Base-by-base conservation (phyloP, 805 yeast genomes). In the Suhomyces xylopsoci region DNA sequence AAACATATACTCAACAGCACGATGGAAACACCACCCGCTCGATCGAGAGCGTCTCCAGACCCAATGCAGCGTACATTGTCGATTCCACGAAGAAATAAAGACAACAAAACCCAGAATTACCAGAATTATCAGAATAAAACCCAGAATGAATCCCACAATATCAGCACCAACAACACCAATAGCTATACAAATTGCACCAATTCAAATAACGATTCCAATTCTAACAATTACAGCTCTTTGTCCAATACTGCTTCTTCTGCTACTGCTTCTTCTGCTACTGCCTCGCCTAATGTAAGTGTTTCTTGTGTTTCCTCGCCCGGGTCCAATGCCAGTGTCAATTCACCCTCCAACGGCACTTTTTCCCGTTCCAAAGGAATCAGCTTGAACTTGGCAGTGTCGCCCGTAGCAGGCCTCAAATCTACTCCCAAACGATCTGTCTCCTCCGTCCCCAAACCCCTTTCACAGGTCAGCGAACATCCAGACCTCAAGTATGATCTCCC, bases 311-410 rank as follows among this genome's bases (percentile, higher is more conserved):
- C n/a, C n/a, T n/a, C n/a, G n/a, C n/a, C n/a, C n/a, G n/a, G n/a
- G n/a, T n/a, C n/a, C n/a, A n/a, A n/a, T n/a, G n/a, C n/a, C n/a
- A n/a, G n/a, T n/a, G n/a, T n/a, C n/a, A n/a, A n/a, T n/a, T n/a
- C n/a, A n/a, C n/a, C n/a, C n/a, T n/a, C n/a, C n/a, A n/a, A n/a
- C n/a, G n/a, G n/a, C n/a, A n/a, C n/a, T n/a, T n/a, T n/a, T n/a
- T n/a, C n/a, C n/a, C n/a, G n/a, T n/a, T n/a, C n/a, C n/a, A 66
- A 66, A 42, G 77, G 77, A 2, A 67, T 73, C 36, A 66, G 66
- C 47, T 55, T 73, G 24, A 67, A 68, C 50, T 51, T 68, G 24
- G 74, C 72, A 3, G 67, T 68, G 14, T 63, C 69, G 2, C 73
- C 73, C 6, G 52, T 59, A 32, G 53, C 50, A 17, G 36, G 22